Evolutionary conservation across 23 red algal genomes (phyloP).

Genomic region (Gracilaria domingensis): DNA sequence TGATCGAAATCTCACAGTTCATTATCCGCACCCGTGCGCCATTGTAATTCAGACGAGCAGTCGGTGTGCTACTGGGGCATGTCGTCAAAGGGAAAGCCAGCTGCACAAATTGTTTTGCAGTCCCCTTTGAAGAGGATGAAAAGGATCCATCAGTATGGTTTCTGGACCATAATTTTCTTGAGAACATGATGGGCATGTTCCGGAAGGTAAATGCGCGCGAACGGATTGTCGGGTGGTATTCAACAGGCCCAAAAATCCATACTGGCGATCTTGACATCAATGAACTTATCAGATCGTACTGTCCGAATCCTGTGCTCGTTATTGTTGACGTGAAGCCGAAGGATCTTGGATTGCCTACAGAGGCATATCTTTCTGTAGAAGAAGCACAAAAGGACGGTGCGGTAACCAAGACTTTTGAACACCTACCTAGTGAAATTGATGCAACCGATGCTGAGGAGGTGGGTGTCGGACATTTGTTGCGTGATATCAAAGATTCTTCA

Average conservation of each 20-base stretch:
- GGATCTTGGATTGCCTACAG: conserved; percentile 95
- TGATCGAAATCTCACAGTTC: conserved; percentile 1
- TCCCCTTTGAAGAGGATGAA: conserved; percentile 99
- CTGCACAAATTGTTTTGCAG: conserved; percentile 95
- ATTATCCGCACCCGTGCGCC: background rate
- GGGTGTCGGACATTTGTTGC: conserved; percentile 92
- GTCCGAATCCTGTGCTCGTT: conserved; percentile 88
- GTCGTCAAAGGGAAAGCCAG: conserved; percentile 78
- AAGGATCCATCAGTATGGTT: conserved; percentile 93
- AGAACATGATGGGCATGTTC: conserved; percentile 98
- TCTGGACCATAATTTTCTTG: conserved; percentile 97
- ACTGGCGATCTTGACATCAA: conserved; percentile 90
- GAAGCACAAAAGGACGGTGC: conserved; percentile 78
- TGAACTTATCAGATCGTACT: conserved; percentile 91
- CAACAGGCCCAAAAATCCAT: conserved; percentile 98
- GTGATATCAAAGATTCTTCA: conserved; percentile 90
- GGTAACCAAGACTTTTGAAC: conserved; percentile 82
- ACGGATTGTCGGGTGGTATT: conserved; percentile 97
- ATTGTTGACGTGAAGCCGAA: conserved; percentile 95
- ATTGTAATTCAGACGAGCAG: conserved; percentile 74
- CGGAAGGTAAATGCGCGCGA: conserved; percentile 98
- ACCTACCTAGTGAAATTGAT: conserved; percentile 92
- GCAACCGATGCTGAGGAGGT: conserved; percentile 97
- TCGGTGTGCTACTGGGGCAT: conserved; percentile 94
- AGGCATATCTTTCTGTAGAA: conserved; percentile 94